Conservation (phyloP, 768 basidiomycete species). For the Fibroporia radiculosa region DNA sequence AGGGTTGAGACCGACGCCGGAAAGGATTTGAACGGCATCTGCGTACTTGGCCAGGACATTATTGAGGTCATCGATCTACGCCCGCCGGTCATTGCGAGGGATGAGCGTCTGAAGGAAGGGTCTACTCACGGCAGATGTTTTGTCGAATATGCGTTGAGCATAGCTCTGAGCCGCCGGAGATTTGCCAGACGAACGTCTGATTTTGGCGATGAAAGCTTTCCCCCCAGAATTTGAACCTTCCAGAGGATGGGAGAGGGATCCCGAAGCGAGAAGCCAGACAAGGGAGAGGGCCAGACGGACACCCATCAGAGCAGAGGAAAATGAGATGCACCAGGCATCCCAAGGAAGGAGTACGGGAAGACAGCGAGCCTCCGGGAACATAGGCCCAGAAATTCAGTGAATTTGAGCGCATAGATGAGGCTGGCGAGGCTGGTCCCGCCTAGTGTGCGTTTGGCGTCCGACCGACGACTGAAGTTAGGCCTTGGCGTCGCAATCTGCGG, state of each 20-base stretch:
- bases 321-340: conserved; percentile 10
- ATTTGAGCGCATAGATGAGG: background rate
- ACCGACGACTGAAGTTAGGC: too few species aligned
- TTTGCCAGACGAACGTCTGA: conserved; percentile 5
- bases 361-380: background rate
- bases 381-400: background rate
- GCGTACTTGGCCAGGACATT: conserved; percentile 25
- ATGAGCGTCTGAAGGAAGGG: background rate
- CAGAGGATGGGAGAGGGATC: conserved; percentile 7
- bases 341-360: background rate
- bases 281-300: background rate
- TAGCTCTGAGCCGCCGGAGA: background rate
- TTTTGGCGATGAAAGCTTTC: conserved; percentile 3
- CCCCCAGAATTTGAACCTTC: background rate
- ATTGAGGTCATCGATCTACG: conserved; percentile 22
- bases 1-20: conserved; percentile 25
- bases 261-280: conserved; percentile 5
- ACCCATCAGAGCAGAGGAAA: background rate
- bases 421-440: background rate
- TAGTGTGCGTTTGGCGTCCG: too few species aligned
- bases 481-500: too few species aligned
- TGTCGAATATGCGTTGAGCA: conserved; percentile 15
- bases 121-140: conserved; percentile 15
- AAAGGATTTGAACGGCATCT: conserved; percentile 18
- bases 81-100: background rate